These are phyloP conservation scores for Umbelopsis sp. DNA, from an alignment of 371 early-diverging fungal genomes.

Conservation along the genomic window DNA sequence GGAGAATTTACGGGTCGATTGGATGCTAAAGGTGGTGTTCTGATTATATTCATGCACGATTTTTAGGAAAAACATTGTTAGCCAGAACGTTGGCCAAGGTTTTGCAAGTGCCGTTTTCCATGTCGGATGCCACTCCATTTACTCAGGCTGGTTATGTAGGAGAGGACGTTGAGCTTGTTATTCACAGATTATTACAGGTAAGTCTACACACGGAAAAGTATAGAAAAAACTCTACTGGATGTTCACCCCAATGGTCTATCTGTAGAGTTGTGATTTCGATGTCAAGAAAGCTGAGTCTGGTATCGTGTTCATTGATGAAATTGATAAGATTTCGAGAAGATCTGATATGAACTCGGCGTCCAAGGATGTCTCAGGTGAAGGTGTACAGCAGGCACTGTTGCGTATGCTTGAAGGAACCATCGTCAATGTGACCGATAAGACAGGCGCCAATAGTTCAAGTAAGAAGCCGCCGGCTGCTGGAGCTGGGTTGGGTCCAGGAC, in stretches of 20 bases:
- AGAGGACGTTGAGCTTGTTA: conserved; percentile 90
- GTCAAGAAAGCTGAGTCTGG: conserved; percentile 86
- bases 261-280: conserved; percentile 82
- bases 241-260: background rate
- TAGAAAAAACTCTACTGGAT: background rate
- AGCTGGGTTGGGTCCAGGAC: conserved; percentile 37
- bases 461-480: conserved; percentile 51
- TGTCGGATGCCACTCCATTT: conserved; percentile 93
- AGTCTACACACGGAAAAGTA: background rate
- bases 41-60: conserved; percentile 21
- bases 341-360: conserved; percentile 76
- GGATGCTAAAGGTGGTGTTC: too few species aligned
- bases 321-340: conserved; percentile 86
- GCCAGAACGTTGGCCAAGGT: conserved; percentile 85
- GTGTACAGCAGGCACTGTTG: conserved; percentile 87
- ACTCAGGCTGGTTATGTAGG: conserved; percentile 96
- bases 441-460: conserved; percentile 55
- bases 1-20: background rate
- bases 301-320: conserved; percentile 93
- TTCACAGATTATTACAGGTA: conserved; percentile 82
- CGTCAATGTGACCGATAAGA: conserved; percentile 85
- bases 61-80: conserved; percentile 77
- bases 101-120: conserved; percentile 88
- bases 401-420: conserved; percentile 91
- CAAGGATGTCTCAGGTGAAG: conserved; percentile 94